These are phyloP conservation scores for Cryphonectria naterciae DNA, from an alignment of 2,329 filamentous ascomycete genomes.

Conservation along the genomic window DNA sequence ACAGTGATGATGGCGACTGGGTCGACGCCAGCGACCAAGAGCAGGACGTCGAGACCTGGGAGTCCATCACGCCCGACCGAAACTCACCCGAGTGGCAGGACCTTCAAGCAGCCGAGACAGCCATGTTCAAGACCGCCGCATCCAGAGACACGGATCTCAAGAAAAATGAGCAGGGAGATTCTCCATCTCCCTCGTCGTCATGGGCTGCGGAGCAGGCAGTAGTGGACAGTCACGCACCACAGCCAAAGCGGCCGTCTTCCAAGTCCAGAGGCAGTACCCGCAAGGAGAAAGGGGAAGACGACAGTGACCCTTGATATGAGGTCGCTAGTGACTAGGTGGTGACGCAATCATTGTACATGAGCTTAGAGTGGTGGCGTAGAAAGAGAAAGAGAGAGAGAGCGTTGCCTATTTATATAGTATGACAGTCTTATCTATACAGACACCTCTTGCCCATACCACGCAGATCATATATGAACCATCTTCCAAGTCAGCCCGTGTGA, in stretches of 20 bases:
- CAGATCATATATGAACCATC: neutral
- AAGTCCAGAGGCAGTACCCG: neutral
- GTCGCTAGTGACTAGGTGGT: neutral
- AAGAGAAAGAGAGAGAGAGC: neutral
- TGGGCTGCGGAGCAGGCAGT: neutral
- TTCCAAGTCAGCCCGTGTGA: neutral
- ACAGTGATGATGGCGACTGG: slow-evolving; percentile 11
- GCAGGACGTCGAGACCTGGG: slow-evolving; percentile 15
- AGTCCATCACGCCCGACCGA: slow-evolving; percentile 1
- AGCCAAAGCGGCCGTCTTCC: neutral
- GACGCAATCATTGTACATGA: neutral
- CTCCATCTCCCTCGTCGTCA: neutral
- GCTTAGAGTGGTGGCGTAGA: neutral
- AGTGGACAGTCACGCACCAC: neutral
- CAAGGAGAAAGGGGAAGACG: neutral
- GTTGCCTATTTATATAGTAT: neutral
- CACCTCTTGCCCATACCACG: neutral
- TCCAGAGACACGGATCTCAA: neutral
- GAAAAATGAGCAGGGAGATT: neutral
- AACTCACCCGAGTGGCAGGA: neutral
- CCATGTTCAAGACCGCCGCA: neutral
- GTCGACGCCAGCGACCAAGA: slow-evolving; percentile 7
- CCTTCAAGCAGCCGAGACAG: slow-evolving; percentile 7
- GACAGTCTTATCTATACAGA: neutral
- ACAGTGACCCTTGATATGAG: neutral